Evolutionary conservation across 176 grass and related monocot species (phyloP), one percentile per base, ranked within the genome.

Genomic region (Thalia dealbata): DNA sequence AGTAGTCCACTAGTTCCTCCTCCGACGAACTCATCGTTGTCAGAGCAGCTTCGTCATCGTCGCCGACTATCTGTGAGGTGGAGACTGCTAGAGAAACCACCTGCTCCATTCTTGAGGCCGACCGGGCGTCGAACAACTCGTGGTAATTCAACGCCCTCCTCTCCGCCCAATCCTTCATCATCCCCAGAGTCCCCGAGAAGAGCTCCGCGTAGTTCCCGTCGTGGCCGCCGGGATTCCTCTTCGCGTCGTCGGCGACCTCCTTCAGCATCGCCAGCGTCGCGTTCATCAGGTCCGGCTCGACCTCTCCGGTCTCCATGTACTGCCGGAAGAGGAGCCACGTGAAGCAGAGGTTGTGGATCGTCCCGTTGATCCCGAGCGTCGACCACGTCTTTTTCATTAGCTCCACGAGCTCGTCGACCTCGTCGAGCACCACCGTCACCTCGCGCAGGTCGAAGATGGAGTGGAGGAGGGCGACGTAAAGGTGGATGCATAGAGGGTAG

Each of bases 331-430:
- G 66, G 12, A 79, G 72, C 85, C 90, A 99, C 0, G 87, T 76
- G 70, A 99, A 78, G 81, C 95, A 99, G 52, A 84, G 81, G 59
- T 77, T 91, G 87, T 93, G 90, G 52, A 92, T 22, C 26, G 63
- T 19, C 81, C 74, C 68, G 73, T 68, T 84, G 42, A 99, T 70
- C 22, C 95, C 85, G 0, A 99, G 73, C 25, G 77, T 88, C 2
- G 83, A 50, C 90, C 90, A 99, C 19, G 90, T 93, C 85, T 89
- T 99, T 85, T 79, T 93, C 81, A 99, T 88, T 51, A 99, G 79
- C 85, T 99, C 95, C 6, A 93, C 60, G 23, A 99, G 73, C 90
- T 93, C 95, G 72, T 99, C 90, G 0, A 99, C 90, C 85, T 99
- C 90, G 61, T 99, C 95, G 11, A 99, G 63, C 42, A 99, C 87